phyloP scores from a whole-genome alignment of 2,329 filamentous ascomycete species.

The Purpureocillium takamizusanense region DNA sequence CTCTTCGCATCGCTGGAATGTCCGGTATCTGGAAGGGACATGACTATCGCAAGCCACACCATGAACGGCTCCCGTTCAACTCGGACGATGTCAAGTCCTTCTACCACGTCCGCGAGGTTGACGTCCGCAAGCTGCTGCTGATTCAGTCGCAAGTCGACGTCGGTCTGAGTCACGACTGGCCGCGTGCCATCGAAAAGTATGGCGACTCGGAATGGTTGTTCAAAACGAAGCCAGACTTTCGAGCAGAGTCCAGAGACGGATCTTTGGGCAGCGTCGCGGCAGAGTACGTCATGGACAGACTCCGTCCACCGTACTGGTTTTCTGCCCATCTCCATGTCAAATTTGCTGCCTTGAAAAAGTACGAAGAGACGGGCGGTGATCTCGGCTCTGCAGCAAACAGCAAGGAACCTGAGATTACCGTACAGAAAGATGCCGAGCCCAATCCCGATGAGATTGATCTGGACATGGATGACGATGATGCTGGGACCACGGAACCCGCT shows the following conservation, averaged over 20 bases:
- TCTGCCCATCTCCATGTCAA: constrained; percentile 89
- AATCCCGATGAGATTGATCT: constrained; percentile 68
- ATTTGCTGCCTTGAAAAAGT: constrained; percentile 62
- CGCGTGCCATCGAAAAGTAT: constrained; percentile 68
- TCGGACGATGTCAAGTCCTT: constrained; percentile 67
- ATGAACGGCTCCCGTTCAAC: constrained; percentile 80
- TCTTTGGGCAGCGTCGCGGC: constrained; percentile 74
- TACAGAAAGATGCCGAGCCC: constrained; percentile 14
- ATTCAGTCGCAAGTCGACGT: constrained; percentile 83
- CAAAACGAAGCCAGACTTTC: constrained; percentile 63
- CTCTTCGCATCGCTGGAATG: constrained; percentile 78
- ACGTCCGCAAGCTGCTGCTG: constrained; percentile 82
- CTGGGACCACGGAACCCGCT: constrained; percentile 2
- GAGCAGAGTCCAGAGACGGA: constrained; percentile 65
- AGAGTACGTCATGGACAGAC: constrained; percentile 66
- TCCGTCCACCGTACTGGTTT: constrained; percentile 85
- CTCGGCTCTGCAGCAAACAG: not conserved
- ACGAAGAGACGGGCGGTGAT: constrained; percentile 23
- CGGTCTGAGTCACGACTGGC: constrained; percentile 94
- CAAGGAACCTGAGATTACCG: not conserved
- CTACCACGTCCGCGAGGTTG: constrained; percentile 84
- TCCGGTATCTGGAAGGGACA: constrained; percentile 93
- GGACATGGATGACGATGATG: constrained; percentile 42
- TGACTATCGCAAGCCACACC: constrained; percentile 76
- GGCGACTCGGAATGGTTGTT: constrained; percentile 66